Evolutionary conservation across 1,139 yeast species (phyloP).

Genomic region (Nakaseomyces nivariensis): DNA sequence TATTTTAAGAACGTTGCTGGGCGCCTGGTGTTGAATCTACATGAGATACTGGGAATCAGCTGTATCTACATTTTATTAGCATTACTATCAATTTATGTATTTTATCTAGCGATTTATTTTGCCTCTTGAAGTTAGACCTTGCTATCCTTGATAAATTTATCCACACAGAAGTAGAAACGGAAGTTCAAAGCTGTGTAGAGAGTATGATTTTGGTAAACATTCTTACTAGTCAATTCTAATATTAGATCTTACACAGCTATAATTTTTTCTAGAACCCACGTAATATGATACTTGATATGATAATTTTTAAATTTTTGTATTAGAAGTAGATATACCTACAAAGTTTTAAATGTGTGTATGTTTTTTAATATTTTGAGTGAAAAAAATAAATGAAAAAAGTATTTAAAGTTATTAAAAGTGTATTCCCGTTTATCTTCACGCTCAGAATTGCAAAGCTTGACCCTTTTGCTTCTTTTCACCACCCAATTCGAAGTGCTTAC

Average conservation of each 20-base stretch:
- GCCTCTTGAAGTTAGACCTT: too few species aligned
- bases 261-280: too few species aligned
- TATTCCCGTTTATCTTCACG: constrained; percentile 3
- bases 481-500: constrained; percentile 99
- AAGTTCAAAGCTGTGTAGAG: too few species aligned
- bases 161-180: too few species aligned
- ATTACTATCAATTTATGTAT: background rate
- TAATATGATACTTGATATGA: background rate
- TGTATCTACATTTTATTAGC: constrained; percentile 29
- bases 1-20: constrained; percentile 34
- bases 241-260: too few species aligned
- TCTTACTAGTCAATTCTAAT: too few species aligned
- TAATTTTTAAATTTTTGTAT: background rate
- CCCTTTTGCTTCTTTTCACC: constrained; percentile 99
- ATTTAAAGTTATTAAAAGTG: background rate
- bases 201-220: too few species aligned
- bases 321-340: constrained; percentile 4
- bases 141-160: too few species aligned
- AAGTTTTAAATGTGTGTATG: background rate
- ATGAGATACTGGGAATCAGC: constrained; percentile 36
- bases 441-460: constrained; percentile 89
- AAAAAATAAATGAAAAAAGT: constrained; percentile 2
- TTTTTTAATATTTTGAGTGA: background rate
- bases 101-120: background rate
- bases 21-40: constrained; percentile 34